Conservation (phyloP, 2,329 filamentous ascomycete species). For the Didymella keratinophila region DNA sequence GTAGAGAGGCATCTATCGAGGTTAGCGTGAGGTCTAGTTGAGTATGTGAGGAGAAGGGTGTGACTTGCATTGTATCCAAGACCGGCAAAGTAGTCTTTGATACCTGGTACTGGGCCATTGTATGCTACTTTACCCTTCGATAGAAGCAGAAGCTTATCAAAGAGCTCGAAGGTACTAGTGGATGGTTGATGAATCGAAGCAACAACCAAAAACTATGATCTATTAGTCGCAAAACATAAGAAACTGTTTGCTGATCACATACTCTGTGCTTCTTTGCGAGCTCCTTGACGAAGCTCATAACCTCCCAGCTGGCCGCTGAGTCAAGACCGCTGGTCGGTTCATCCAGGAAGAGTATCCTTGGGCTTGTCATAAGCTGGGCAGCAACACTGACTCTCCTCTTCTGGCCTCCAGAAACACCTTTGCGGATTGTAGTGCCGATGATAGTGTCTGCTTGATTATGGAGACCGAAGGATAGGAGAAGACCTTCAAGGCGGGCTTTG, state of each 20-base stretch:
- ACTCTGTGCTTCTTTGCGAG: constrained; percentile 73
- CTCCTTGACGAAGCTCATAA: constrained; percentile 74
- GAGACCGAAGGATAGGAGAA: constrained; percentile 78
- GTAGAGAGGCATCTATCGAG: constrained; percentile 67
- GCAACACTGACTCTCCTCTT: constrained; percentile 83
- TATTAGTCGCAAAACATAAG: constrained; percentile 8
- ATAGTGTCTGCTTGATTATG: constrained; percentile 72
- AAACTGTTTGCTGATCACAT: constrained; percentile 27
- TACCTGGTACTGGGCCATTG: constrained; percentile 68
- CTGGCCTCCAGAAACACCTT: constrained; percentile 85
- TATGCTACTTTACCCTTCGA: constrained; percentile 76
- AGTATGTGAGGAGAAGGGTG: too few relatives aligned
- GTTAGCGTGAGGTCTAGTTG: neutral
- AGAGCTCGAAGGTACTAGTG: constrained; percentile 78
- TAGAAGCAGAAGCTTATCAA: constrained; percentile 79
- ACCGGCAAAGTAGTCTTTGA: constrained; percentile 69
- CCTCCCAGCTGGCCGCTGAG: constrained; percentile 77
- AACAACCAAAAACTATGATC: constrained; percentile 70
- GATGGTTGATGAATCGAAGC: constrained; percentile 88
- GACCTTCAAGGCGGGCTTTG: constrained; percentile 67
- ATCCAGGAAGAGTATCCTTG: constrained; percentile 82
- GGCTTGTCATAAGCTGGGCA: constrained; percentile 80
- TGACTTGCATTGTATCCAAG: constrained; percentile 58
- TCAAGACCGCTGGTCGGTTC: constrained; percentile 87
- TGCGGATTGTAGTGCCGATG: constrained; percentile 82